A percentile compares a stretch with the other conserved stretches of the same genome.
Conservation (phyloP, 2,329 filamentous ascomycete genomes). For the Pestalotiopsis sp. region DNA sequence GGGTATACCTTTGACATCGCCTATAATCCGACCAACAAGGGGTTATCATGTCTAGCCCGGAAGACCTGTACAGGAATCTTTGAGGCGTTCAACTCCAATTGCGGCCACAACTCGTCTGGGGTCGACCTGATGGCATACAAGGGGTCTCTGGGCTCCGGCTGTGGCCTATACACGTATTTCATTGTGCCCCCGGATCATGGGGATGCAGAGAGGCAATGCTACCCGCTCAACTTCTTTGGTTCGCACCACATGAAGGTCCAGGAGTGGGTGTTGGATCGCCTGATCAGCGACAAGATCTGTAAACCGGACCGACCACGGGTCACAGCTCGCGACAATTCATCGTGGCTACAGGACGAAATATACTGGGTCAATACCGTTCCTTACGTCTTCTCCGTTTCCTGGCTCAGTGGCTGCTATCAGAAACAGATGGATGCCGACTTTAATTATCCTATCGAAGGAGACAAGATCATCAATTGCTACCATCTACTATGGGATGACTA, state of each 20-base stretch:
- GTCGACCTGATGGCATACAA: not conserved
- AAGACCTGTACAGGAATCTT: not conserved
- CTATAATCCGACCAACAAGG: slow-evolving; percentile 2
- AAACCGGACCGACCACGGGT: not conserved
- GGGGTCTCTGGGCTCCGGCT: not conserved
- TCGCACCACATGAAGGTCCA: slow-evolving; percentile 6
- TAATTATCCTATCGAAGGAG: not conserved
- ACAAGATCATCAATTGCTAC: not conserved
- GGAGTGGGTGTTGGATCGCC: not conserved
- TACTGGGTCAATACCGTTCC: not conserved
- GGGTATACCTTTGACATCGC: not conserved
- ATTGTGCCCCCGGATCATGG: not conserved
- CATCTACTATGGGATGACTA: not conserved
- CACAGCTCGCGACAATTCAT: not conserved
- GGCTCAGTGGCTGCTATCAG: slow-evolving; percentile 6
- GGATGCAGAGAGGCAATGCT: not conserved
- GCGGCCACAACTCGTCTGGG: not conserved
- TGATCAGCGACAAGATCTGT: not conserved
- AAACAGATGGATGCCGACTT: slow-evolving; percentile 1
- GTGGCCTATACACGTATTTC: slow-evolving; percentile 1
- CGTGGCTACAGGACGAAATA: not conserved
- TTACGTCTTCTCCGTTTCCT: not conserved
- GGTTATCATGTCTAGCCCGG: not conserved
- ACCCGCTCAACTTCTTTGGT: slow-evolving; percentile 3
- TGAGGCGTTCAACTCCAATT: not conserved